Base-by-base conservation (phyloP, 257 asterid species). In the Solanum chilense region DNA sequence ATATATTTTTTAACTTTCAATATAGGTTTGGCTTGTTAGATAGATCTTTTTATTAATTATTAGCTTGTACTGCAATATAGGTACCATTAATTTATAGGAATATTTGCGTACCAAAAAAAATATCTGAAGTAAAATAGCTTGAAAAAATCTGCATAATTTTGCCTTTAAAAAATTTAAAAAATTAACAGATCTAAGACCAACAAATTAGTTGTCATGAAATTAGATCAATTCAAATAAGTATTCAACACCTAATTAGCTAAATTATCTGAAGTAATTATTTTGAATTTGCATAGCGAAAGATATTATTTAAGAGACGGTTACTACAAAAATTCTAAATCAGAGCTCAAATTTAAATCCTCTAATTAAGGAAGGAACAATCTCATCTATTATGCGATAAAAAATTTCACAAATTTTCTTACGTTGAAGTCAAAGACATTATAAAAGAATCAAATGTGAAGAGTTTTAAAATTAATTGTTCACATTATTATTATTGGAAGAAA, bases 291-390 rank as follows among this genome's bases (percentile, higher is more conserved):
- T 0, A 16, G 9, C 23, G 0, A 15, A 52, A 21, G 62, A 9
- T 9, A 0, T n/a, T 23, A 56, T 56, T 56, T 18, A 18, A 56
- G 20, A 18, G 20, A 23, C 12, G 64, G 2, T 18, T 0, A 7
- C 12, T 20, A 3, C 0, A 56, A 35, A 35, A 35, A 1, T 35
- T 0, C 25, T n/a, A 56, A 56, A 56, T 0, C 0, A 56, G 5
- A 18, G 2, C 5, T 56, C 12, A 56, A 56, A 56, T 56, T 56
- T 0, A 5, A 56, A 5, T 18, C 2, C 2, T 18, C 0, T 20
- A 56, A 56, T 20, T 56, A 20, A 56, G 0, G 0, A 56, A 56
- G 21, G 0, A 20, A 20, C 12, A 56, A 20, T 2, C 9, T 20
- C 12, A 56, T 56, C 0, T 20, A 1, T 3, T 56, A 3, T 0